Evolutionary conservation across 1,284 basidiomycete species (phyloP), one percentile per base, ranked within the genome.

Genomic region (Moesziomyces sp.): DNA sequence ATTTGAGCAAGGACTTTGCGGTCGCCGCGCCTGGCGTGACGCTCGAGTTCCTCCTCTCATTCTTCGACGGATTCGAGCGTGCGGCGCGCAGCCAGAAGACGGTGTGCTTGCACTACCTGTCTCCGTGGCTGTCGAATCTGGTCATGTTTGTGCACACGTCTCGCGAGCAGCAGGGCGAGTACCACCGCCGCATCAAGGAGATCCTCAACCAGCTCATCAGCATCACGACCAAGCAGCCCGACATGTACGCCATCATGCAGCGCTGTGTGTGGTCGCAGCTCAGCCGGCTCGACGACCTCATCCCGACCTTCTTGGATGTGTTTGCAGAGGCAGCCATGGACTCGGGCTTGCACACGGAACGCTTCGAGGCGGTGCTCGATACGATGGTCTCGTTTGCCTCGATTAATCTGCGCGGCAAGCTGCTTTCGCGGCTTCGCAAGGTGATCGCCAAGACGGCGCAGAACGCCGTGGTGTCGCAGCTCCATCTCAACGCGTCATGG

Each of bases 221-320:
- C 61, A 80, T 82, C 68, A 82, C 80, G 16, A 74, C 71, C 55
- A 80, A 80, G 71, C 72, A 82, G 61, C 68, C 75, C 1, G 78
- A 80, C 33, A 79, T 82, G 72, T 82, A 80, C 55, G 77, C 76
- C n/a, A 67, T 68, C 51, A 82, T 82, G 80, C 80, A 82, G 51
- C 66, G 79, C 14, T 68, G 61, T 51, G 80, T 82, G 8, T 82
- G 80, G 80, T 64, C 75, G n/a, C 76, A 80, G 51, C 53, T 82
- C 5, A 74, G 77, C 68, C 76, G 74, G 55, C 70, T 80, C n/a
- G 80, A 82, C 43, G 77, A 79, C 46, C 72, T 82, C 19, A 75
- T 80, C n/a, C 77, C 78, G 9, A 54, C 69, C 10, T 74, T 82
- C 59, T 58, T 82, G 47, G 80, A 82, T 24, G 75, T 82, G 23